Conservation (phyloP, 2,329 filamentous ascomycete genomes). For the Madurella mycetomatis region DNA sequence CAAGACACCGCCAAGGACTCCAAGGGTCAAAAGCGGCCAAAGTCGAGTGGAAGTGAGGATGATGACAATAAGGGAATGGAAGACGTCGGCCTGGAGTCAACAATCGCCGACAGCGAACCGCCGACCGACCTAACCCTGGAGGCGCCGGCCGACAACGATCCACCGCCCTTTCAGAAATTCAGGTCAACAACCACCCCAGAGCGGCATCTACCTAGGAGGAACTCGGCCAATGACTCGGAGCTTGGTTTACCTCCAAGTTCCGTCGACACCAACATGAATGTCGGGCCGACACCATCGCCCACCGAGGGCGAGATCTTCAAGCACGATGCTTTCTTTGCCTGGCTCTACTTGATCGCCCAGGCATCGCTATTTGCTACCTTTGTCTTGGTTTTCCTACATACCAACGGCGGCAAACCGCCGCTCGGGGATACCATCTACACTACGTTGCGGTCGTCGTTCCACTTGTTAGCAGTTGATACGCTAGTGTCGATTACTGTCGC, state of each 20-base stretch:
- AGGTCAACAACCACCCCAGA: constrained; percentile 36
- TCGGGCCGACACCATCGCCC: constrained; percentile 35
- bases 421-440: constrained; percentile 94
- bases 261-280: constrained; percentile 35
- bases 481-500: constrained; percentile 85
- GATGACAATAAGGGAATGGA: constrained; percentile 62
- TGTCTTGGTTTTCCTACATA: constrained; percentile 86
- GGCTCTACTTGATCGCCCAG: constrained; percentile 79
- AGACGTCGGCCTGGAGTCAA: constrained; percentile 77
- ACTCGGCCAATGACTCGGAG: constrained; percentile 46
- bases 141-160: constrained; percentile 46
- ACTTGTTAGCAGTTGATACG: constrained; percentile 86
- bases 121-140: constrained; percentile 58
- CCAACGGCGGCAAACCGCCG: constrained; percentile 60
- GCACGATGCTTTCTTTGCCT: constrained; percentile 89
- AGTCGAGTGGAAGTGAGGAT: constrained; percentile 30
- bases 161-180: constrained; percentile 61
- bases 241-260: constrained; percentile 40
- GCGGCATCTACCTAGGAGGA: constrained; percentile 39
- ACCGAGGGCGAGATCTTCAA: constrained; percentile 66
- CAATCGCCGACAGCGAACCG: constrained; percentile 55
- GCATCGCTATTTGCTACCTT: constrained; percentile 84
- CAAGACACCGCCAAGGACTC: constrained; percentile 32
- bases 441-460: constrained; percentile 78
- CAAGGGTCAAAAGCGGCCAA: constrained; percentile 25